Evolutionary conservation across 1,139 yeast genomes (phyloP), one percentile per base, ranked within the genome.

Genomic region (Geotrichum cucujoidarum): DNA sequence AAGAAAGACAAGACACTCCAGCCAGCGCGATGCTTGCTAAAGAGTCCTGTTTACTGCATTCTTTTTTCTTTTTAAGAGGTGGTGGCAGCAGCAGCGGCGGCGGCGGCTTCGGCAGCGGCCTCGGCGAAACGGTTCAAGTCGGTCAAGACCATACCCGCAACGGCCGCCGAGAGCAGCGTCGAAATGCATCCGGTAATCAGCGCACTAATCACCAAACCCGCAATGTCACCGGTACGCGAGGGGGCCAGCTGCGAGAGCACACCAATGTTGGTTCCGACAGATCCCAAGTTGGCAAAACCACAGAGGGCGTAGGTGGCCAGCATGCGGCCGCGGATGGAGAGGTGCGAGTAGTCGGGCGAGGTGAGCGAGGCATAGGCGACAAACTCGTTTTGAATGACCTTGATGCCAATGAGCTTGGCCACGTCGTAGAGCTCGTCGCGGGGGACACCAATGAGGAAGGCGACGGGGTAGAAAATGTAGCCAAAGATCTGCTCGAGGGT

Each of bases 101-200:
- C 45, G n/a, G 44, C 44, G 20, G 48, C 48, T 7, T 35, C 45
- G 17, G 30, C 37, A 31, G 48, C 47, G n/a, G 29, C 40, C 13
- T n/a, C 49, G 32, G 47, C 45, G 42, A 55, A 55, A 18, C 40
- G 33, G 29, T 43, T 51, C 60, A 76, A 67, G 56, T 78, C 79
- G 53, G 79, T 79, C 61, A 80, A 70, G 33, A 79, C 80, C 84
- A 80, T 80, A 40, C 83, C 83, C 14, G 86, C 84, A 52, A 80
- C 77, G 49, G 81, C 78, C 22, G 86, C 84, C 8, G 82, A 75
- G 47, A 77, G 67, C 52, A 77, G 67, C 4, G 86, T 80, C 25
- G 83, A 70, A 52, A 77, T 68, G 52, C 75, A 73, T 10, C 86
- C 86, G 39, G 77, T 69, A 38, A 77, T 54, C 55, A 80, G 72